Evolutionary conservation across 2,329 filamentous ascomycete genomes (phyloP).

Genomic region (Piedraia hortae): DNA sequence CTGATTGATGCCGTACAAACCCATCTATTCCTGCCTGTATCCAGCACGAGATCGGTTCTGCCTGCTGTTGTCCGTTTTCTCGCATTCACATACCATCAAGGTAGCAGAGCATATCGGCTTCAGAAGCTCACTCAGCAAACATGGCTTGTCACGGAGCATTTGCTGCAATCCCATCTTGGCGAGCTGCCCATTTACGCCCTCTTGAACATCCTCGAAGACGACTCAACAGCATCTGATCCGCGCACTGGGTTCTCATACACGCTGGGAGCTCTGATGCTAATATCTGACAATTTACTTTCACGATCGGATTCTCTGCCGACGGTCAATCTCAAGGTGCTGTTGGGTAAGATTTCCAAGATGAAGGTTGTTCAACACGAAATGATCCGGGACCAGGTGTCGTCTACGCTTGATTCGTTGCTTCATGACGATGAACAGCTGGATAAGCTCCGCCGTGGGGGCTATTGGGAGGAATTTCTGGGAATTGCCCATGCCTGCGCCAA

Average conservation of each 20-base stretch:
- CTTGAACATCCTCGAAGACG: slow-evolving; percentile 6
- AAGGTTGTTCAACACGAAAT: slow-evolving; percentile 2
- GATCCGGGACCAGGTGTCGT: slow-evolving; percentile 4
- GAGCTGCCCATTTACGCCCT: slow-evolving; percentile 7
- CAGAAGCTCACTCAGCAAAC: slow-evolving; percentile 7
- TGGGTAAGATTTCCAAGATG: slow-evolving; percentile 3
- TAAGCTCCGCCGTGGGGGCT: slow-evolving; percentile 2
- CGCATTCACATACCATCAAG: slow-evolving; percentile 10
- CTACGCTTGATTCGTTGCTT: slow-evolving; percentile 14
- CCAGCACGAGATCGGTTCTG: slow-evolving; percentile 4
- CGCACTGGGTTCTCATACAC: slow-evolving; percentile 6
- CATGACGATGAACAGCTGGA: slow-evolving; percentile 16
- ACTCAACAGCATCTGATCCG: slow-evolving; percentile 3
- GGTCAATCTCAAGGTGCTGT: slow-evolving; percentile 2
- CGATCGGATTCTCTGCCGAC: slow-evolving; percentile 1
- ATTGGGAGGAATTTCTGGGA: slow-evolving; percentile 2
- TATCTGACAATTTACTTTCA: slow-evolving; percentile 5
- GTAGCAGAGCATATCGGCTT: slow-evolving; percentile 8
- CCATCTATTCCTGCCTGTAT: slow-evolving; percentile 7
- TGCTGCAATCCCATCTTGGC: slow-evolving; percentile 10
- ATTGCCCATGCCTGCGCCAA: slow-evolving; percentile 1
- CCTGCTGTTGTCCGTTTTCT: slow-evolving; percentile 7
- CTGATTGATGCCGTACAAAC: slow-evolving; percentile 10
- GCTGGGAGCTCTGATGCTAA: slow-evolving; percentile 10
- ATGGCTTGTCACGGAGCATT: slow-evolving; percentile 7